phyloP scores from a whole-genome alignment of 2,329 filamentous ascomycete genomes.

The Diatrype stigma region DNA sequence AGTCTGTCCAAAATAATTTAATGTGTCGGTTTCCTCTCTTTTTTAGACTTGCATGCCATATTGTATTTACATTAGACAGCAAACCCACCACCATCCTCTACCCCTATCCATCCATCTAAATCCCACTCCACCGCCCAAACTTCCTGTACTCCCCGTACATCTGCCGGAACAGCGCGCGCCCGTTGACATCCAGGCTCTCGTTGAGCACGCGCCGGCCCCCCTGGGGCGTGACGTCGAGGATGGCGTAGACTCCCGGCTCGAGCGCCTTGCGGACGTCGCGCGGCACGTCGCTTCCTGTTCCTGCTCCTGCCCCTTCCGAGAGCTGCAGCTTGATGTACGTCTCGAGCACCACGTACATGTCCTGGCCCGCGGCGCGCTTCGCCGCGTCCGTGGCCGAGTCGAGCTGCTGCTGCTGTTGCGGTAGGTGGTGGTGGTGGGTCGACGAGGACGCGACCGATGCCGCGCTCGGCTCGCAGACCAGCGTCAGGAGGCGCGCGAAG shows the following conservation, averaged over 20 bases:
- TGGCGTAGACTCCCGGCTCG: conserved; percentile 53
- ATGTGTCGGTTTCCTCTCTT: too few species aligned
- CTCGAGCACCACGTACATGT: conserved; percentile 59
- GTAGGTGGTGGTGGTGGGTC: conserved; percentile 15
- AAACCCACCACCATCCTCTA: neutral
- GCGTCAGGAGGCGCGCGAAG: conserved; percentile 52
- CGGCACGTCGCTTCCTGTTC: conserved; percentile 31
- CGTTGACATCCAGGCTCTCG: conserved; percentile 56
- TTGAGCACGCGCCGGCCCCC: conserved; percentile 54
- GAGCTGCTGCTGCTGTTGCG: conserved; percentile 34
- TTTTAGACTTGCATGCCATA: too few species aligned
- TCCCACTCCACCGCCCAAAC: conserved; percentile 62
- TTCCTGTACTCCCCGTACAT: conserved; percentile 57
- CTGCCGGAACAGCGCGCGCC: conserved; percentile 54
- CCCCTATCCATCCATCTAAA: conserved; percentile 31
- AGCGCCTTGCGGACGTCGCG: conserved; percentile 50
- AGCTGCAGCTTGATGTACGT: conserved; percentile 59
- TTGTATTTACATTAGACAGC: neutral
- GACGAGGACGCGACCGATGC: conserved; percentile 45
- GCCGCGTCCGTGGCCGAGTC: conserved; percentile 59
- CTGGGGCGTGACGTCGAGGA: conserved; percentile 54
- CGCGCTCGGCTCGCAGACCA: conserved; percentile 56
- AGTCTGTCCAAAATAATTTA: too few species aligned
- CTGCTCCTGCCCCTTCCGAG: conserved; percentile 33
- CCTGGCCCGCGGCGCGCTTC: conserved; percentile 56